Conservation (phyloP, 306 rosid species). For the Rosa lucieae region DNA sequence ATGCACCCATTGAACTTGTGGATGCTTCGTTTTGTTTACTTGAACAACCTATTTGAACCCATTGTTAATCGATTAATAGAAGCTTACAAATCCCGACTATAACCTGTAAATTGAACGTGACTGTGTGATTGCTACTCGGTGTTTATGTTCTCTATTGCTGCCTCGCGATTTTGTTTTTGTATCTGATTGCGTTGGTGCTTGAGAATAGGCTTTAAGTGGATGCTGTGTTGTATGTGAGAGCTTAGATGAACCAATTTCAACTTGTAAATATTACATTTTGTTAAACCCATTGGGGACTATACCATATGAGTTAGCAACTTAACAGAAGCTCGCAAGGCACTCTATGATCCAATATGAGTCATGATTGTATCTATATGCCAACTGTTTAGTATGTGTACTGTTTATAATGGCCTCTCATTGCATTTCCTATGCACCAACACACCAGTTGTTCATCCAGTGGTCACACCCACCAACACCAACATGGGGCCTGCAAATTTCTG, state of each 20-base stretch:
- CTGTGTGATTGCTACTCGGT: background rate
- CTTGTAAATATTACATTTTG: background rate
- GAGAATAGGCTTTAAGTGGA: background rate
- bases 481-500: conserved; percentile 38
- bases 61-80: background rate
- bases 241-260: background rate
- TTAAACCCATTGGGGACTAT: background rate
- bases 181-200: background rate
- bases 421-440: conserved; percentile 30
- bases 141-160: background rate
- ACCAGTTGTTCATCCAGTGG: conserved; percentile 32
- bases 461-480: conserved; percentile 45
- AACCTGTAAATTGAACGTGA: background rate
- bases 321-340: background rate
- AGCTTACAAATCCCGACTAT: background rate
- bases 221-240: background rate
- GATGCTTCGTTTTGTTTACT: background rate
- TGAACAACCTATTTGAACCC: background rate
- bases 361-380: background rate
- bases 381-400: background rate
- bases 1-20: background rate
- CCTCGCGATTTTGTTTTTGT: background rate
- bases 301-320: background rate
- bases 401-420: conserved; percentile 17
- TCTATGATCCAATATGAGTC: background rate